Conservation (phyloP, 169 alveolate species). For the Plasmodium vivax region DNA sequence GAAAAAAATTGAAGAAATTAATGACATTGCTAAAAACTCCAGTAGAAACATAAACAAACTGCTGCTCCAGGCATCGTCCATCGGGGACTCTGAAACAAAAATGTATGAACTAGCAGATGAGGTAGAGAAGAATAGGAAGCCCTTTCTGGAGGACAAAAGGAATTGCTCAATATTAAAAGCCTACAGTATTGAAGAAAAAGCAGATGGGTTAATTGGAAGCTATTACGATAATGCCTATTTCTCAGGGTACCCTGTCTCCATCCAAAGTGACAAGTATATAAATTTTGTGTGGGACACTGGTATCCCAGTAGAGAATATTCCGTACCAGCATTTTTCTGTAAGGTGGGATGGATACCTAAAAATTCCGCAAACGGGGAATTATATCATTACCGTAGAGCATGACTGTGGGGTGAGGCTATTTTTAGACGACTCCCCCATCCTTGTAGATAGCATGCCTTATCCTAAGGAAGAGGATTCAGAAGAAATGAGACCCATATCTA, state of each 20-base stretch:
- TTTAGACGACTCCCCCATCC: constrained; percentile 88
- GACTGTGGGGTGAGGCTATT: constrained; percentile 91
- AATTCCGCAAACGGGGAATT: constrained; percentile 87
- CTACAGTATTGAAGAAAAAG: constrained; percentile 75
- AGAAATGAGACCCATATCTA: constrained; percentile 75
- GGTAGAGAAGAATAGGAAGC: constrained; percentile 52
- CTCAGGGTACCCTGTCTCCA: constrained; percentile 86
- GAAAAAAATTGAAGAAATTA: constrained; percentile 78
- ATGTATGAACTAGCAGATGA: constrained; percentile 57
- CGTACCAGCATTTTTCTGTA: constrained; percentile 89
- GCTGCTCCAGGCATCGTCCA: constrained; percentile 48
- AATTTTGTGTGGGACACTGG: constrained; percentile 81
- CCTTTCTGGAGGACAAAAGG: constrained; percentile 32
- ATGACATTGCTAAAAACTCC: constrained; percentile 77
- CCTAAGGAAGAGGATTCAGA: constrained; percentile 84
- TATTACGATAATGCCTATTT: constrained; percentile 84
- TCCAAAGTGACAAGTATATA: constrained; percentile 79
- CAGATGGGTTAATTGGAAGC: constrained; percentile 88
- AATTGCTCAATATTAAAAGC: constrained; percentile 61
- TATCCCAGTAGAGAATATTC: constrained; percentile 87
- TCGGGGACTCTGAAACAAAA: constrained; percentile 29
- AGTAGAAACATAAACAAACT: constrained; percentile 58
- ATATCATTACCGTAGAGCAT: constrained; percentile 84
- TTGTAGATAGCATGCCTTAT: constrained; percentile 88
- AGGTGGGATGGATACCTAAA: constrained; percentile 91